Percentiles rank a stretch among this genome's conserved stretches.
These are phyloP conservation scores for Colletotrichum abscissum DNA, from an alignment of 2,329 filamentous ascomycete species.

Conservation along the genomic window DNA sequence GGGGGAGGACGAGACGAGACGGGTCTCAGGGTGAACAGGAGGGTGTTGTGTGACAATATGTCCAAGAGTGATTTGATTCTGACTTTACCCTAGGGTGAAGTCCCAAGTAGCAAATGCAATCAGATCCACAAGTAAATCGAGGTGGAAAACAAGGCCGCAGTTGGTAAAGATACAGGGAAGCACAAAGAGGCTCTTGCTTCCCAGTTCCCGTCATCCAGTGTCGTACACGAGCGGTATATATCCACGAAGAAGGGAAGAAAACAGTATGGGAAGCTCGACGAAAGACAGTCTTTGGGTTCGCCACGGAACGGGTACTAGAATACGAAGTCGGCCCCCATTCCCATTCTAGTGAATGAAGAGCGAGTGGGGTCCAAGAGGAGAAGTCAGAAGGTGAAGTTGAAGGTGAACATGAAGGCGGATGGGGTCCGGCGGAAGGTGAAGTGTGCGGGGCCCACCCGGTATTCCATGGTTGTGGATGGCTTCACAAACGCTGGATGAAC, in stretches of 20 bases:
- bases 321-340: neutral
- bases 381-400: neutral
- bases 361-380: neutral
- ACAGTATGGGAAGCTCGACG: neutral
- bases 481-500: conserved; percentile 21
- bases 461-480: conserved; percentile 1
- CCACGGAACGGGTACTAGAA: conserved; percentile 9
- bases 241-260: neutral
- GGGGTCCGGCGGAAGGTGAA: neutral
- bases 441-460: neutral
- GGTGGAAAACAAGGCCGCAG: neutral
- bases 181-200: conserved; percentile 10
- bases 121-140: neutral
- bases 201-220: neutral
- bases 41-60: conserved; percentile 2
- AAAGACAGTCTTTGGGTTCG: neutral
- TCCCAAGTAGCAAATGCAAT: neutral
- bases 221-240: conserved; percentile 24
- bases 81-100: neutral
- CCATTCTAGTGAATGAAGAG: neutral
- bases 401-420: neutral
- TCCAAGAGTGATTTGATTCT: neutral
- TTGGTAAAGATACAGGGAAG: neutral
- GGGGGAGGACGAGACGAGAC: neutral
- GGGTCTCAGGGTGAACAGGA: neutral